A percentile compares a stretch with the other conserved stretches of the same genome.
These are phyloP conservation scores for Pichia sp. DNA, from an alignment of 1,139 yeast species.

Conservation along the genomic window DNA sequence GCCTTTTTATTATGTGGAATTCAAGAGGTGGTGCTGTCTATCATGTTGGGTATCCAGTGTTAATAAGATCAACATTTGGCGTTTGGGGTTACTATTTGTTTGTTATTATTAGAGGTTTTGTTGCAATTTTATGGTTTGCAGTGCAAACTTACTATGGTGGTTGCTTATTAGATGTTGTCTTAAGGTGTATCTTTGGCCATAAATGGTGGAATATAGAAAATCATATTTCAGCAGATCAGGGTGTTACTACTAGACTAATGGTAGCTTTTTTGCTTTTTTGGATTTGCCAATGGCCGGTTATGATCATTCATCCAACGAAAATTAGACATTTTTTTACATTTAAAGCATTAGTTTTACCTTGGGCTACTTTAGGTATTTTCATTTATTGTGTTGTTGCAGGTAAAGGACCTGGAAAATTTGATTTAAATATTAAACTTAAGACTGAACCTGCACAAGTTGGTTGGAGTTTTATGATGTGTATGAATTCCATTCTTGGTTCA, in stretches of 20 bases:
- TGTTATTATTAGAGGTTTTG: constrained; percentile 35
- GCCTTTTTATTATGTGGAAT: constrained; percentile 17
- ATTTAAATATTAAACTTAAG: constrained; percentile 23
- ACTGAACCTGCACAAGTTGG: constrained; percentile 35
- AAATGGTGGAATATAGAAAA: constrained; percentile 18
- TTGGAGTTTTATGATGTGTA: constrained; percentile 33
- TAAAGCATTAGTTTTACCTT: constrained; percentile 35
- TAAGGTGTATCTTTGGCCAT: constrained; percentile 23
- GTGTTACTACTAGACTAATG: constrained; percentile 35
- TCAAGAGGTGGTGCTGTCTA: constrained; percentile 23
- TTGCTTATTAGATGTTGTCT: constrained; percentile 29
- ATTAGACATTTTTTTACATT: constrained; percentile 34
- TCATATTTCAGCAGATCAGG: constrained; percentile 29
- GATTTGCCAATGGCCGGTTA: constrained; percentile 33
- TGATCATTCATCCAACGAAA: constrained; percentile 28
- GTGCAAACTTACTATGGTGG: constrained; percentile 29
- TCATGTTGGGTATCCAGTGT: constrained; percentile 22
- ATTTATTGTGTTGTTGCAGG: constrained; percentile 24
- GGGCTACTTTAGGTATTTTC: constrained; percentile 38
- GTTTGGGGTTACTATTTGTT: constrained; percentile 35
- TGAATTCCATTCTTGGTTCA: constrained; percentile 40
- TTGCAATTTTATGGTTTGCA: constrained; percentile 38
- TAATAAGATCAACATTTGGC: constrained; percentile 20
- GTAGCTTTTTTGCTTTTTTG: constrained; percentile 41
- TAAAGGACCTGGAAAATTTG: constrained; percentile 38